Evolutionary conservation across 163 green algal genomes (phyloP).

Genomic region (Scenedesmus sp.): DNA sequence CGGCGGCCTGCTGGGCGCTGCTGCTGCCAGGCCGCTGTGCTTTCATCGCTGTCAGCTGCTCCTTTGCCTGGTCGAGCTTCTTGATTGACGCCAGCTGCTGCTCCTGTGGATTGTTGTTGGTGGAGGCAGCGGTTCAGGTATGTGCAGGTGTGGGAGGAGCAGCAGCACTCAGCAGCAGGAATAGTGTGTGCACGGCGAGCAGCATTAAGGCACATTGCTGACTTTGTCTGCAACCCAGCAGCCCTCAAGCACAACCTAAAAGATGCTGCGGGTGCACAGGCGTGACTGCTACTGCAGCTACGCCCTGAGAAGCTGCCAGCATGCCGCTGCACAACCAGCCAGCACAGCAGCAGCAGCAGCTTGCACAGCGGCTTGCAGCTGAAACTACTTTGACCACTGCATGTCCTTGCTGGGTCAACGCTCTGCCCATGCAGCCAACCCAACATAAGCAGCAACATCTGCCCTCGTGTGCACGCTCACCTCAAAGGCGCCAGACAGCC

Average conservation of each 20-base stretch:
- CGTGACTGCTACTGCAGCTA: too few species aligned
- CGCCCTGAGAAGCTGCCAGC: background rate
- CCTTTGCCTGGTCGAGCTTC: constrained; percentile 23
- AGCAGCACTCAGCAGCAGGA: background rate
- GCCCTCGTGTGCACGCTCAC: background rate
- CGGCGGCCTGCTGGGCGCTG: background rate
- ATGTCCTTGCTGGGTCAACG: background rate
- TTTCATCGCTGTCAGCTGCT: constrained; percentile 41
- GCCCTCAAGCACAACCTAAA: background rate
- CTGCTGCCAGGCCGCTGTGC: constrained; percentile 9
- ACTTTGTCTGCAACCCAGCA: background rate
- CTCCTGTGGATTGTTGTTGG: constrained; percentile 1
- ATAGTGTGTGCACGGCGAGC: background rate
- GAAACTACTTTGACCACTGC: background rate
- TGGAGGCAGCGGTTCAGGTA: too few species aligned
- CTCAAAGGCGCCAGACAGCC: constrained; percentile 35
- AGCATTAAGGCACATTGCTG: background rate
- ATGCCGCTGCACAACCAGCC: background rate
- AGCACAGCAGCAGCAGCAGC: background rate
- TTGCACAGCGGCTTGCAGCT: background rate
- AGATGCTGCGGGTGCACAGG: too few species aligned
- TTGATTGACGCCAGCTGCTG: background rate
- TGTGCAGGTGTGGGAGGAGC: background rate
- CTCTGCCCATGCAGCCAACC: background rate
- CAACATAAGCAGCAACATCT: background rate